Evolutionary conservation across 2,329 filamentous ascomycete genomes (phyloP).

Genomic region (Pezicula rhizophila): DNA sequence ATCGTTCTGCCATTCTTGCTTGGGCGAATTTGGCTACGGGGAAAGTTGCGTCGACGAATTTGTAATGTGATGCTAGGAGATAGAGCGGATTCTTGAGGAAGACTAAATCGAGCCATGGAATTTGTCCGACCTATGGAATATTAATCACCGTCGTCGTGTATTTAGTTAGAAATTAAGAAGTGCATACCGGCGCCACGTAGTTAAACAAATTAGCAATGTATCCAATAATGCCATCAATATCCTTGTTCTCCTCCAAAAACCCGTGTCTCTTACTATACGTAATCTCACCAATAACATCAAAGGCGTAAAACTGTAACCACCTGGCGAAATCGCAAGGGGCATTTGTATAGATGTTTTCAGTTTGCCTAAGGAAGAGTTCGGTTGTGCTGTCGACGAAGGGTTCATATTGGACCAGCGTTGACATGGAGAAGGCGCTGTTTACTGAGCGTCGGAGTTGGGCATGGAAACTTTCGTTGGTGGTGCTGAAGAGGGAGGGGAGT

Average conservation of each 20-base stretch:
- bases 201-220: slow-evolving; percentile 60
- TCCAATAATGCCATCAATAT: slow-evolving; percentile 67
- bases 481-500: slow-evolving; percentile 70
- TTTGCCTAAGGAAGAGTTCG: slow-evolving; percentile 61
- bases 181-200: slow-evolving; percentile 62
- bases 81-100: slow-evolving; percentile 71
- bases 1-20: slow-evolving; percentile 59
- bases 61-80: slow-evolving; percentile 60
- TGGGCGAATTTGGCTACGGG: slow-evolving; percentile 68
- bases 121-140: slow-evolving; percentile 57
- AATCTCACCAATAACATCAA: slow-evolving; percentile 74
- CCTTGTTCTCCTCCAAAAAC: slow-evolving; percentile 67
- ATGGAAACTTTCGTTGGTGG: slow-evolving; percentile 69
- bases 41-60: slow-evolving; percentile 62
- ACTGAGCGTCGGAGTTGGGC: slow-evolving; percentile 69
- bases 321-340: slow-evolving; percentile 55
- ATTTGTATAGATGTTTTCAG: slow-evolving; percentile 42
- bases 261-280: slow-evolving; percentile 72
- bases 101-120: slow-evolving; percentile 63
- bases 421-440: slow-evolving; percentile 74
- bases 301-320: slow-evolving; percentile 77
- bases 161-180: slow-evolving; percentile 1
- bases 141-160: too few species aligned
- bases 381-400: slow-evolving; percentile 73
- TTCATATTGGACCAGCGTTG: slow-evolving; percentile 69